A percentile compares a stretch with the other conserved stretches of the same genome.
phyloP scores from a whole-genome alignment of 352 stramenopile genomes.

The Hyaloperonospora arabidopsidis region DNA sequence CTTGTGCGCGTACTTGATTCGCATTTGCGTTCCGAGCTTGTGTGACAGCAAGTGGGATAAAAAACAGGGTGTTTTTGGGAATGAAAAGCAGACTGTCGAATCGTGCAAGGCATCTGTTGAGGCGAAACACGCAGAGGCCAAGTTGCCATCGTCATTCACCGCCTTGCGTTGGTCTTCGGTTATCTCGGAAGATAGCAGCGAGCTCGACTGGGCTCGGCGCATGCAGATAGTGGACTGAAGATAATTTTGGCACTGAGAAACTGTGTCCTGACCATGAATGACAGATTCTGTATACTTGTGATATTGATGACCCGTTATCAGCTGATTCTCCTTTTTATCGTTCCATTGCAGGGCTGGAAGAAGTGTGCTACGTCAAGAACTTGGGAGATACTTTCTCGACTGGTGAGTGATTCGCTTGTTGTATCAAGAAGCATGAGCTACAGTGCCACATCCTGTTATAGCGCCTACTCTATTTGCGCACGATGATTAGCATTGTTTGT shows the following conservation, averaged over 20 bases:
- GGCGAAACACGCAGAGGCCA: slow-evolving; percentile 18
- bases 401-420: slow-evolving; percentile 3
- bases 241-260: slow-evolving; percentile 14
- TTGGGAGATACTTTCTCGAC: neutral
- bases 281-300: slow-evolving; percentile 18
- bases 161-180: slow-evolving; percentile 70
- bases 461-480: slow-evolving; percentile 31
- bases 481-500: slow-evolving; percentile 29
- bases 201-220: slow-evolving; percentile 68
- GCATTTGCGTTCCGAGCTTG: slow-evolving; percentile 67
- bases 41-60: slow-evolving; percentile 35
- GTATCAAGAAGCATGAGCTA: slow-evolving; percentile 65
- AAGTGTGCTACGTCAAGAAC: too few species aligned
- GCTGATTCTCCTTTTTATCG: slow-evolving; percentile 4
- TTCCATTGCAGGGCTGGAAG: neutral
- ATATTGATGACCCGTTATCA: slow-evolving; percentile 4
- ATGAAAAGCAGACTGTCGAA: slow-evolving; percentile 33
- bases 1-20: slow-evolving; percentile 76
- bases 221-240: slow-evolving; percentile 48
- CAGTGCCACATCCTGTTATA: neutral
- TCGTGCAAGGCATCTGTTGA: slow-evolving; percentile 54
- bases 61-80: slow-evolving; percentile 16
- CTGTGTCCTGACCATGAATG: slow-evolving; percentile 17
- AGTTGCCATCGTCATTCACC: slow-evolving; percentile 45
- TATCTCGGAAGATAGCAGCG: slow-evolving; percentile 77